Percentiles rank a stretch among this genome's conserved stretches.
These are phyloP conservation scores for Leishmania tropica DNA, from an alignment of 208 protist genomes.

Conservation along the genomic window DNA sequence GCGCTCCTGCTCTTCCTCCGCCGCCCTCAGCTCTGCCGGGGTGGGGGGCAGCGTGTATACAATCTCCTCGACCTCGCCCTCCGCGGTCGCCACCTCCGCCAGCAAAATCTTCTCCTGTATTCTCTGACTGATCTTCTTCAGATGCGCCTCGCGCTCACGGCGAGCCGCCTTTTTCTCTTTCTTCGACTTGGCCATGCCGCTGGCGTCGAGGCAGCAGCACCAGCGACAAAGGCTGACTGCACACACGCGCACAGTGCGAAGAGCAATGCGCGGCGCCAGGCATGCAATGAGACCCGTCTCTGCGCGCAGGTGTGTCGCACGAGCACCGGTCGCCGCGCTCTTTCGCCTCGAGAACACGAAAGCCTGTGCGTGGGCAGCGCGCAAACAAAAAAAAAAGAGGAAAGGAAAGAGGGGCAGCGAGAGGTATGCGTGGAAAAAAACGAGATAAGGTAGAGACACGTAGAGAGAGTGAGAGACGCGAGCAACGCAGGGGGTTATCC, in stretches of 20 bases:
- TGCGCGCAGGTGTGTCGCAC: neutral
- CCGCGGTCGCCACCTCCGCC: slow-evolving; percentile 17
- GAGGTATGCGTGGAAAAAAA: slow-evolving; percentile 14
- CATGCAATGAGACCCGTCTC: neutral
- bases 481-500: neutral
- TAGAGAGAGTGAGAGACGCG: neutral
- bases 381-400: neutral
- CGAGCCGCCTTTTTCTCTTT: slow-evolving; percentile 30
- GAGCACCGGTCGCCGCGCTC: neutral
- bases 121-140: slow-evolving; percentile 39
- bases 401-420: neutral
- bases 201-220: neutral
- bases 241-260: neutral
- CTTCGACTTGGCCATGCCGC: slow-evolving; percentile 14
- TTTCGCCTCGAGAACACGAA: slow-evolving; percentile 20
- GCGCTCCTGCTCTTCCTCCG: slow-evolving; percentile 6
- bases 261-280: neutral
- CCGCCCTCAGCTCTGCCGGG: slow-evolving; percentile 14
- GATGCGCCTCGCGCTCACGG: slow-evolving; percentile 50
- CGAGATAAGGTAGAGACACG: neutral
- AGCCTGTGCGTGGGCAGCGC: neutral
- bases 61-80: slow-evolving; percentile 39
- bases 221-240: neutral
- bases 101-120: slow-evolving; percentile 44
- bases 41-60: slow-evolving; percentile 50